These are phyloP conservation scores for Populus davidiana DNA, from an alignment of 345 rosid genomes.

Conservation along the genomic window DNA sequence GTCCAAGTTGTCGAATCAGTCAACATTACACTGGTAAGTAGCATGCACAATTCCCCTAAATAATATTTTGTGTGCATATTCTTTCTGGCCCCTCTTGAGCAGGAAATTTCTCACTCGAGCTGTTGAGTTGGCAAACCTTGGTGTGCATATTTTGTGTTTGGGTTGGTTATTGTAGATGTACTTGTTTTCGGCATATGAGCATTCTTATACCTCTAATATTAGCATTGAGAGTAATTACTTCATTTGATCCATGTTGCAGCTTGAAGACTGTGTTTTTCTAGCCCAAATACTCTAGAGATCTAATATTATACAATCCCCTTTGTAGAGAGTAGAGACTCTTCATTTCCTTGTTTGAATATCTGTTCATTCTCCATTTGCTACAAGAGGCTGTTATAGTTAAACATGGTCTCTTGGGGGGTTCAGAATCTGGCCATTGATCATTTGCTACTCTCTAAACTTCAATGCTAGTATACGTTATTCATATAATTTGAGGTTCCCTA, in stretches of 20 bases:
- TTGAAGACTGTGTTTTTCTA: too few relatives aligned
- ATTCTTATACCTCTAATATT: not conserved
- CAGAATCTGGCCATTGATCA: not conserved
- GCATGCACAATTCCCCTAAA: not conserved
- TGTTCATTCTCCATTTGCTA: too few relatives aligned
- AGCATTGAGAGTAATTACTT: not conserved
- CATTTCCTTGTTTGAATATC: too few relatives aligned
- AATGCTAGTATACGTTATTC: not conserved
- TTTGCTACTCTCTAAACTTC: not conserved
- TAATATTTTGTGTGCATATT: not conserved
- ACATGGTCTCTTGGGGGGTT: too few relatives aligned
- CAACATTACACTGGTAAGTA: constrained; percentile 80
- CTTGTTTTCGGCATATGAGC: not conserved
- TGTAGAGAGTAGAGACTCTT: too few relatives aligned
- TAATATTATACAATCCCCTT: not conserved
- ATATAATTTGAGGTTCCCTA: not conserved
- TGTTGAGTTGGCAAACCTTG: not conserved
- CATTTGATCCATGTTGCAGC: not conserved
- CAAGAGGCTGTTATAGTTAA: too few relatives aligned
- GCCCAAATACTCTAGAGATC: not conserved
- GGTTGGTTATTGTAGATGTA: not conserved
- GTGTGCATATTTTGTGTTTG: not conserved
- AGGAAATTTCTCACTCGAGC: not conserved
- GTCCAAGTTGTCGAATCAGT: constrained; percentile 64
- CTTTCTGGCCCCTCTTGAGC: not conserved